Conservation (phyloP, 768 basidiomycete species). For the Lepiota venenata region DNA sequence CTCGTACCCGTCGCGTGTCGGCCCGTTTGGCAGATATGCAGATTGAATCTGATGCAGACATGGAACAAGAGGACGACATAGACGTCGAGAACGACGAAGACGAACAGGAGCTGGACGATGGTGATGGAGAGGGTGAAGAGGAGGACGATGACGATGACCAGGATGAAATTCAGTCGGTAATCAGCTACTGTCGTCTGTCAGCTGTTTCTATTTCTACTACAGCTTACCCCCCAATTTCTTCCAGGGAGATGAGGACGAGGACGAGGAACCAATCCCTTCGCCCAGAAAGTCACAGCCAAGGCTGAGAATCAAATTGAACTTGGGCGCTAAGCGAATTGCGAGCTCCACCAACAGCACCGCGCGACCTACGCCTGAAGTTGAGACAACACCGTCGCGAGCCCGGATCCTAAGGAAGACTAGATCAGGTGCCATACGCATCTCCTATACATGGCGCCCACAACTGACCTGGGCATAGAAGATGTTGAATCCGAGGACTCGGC, state of each 20-base stretch:
- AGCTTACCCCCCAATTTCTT: neutral
- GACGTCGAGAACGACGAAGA: slow-evolving; percentile 38
- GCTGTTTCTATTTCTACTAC: neutral
- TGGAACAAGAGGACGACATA: slow-evolving; percentile 33
- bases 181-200: neutral
- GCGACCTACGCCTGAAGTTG: slow-evolving; percentile 20
- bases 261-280: slow-evolving; percentile 16
- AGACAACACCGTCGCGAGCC: slow-evolving; percentile 24
- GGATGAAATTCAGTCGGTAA: slow-evolving; percentile 23
- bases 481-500: slow-evolving; percentile 38
- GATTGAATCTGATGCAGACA: slow-evolving; percentile 28
- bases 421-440: slow-evolving; percentile 13
- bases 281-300: slow-evolving; percentile 37
- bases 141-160: slow-evolving; percentile 35
- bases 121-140: slow-evolving; percentile 30
- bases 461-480: slow-evolving; percentile 18
- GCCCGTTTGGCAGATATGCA: slow-evolving; percentile 32
- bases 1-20: slow-evolving; percentile 30
- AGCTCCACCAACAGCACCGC: slow-evolving; percentile 24
- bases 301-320: slow-evolving; percentile 61
- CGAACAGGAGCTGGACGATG: slow-evolving; percentile 32
- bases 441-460: neutral
- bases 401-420: slow-evolving; percentile 21
- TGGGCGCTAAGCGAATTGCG: slow-evolving; percentile 36
- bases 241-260: slow-evolving; percentile 20